Evolutionary conservation across 2,329 filamentous ascomycete species (phyloP), one percentile per base, ranked within the genome.

Genomic region (Boeremia exigua): DNA sequence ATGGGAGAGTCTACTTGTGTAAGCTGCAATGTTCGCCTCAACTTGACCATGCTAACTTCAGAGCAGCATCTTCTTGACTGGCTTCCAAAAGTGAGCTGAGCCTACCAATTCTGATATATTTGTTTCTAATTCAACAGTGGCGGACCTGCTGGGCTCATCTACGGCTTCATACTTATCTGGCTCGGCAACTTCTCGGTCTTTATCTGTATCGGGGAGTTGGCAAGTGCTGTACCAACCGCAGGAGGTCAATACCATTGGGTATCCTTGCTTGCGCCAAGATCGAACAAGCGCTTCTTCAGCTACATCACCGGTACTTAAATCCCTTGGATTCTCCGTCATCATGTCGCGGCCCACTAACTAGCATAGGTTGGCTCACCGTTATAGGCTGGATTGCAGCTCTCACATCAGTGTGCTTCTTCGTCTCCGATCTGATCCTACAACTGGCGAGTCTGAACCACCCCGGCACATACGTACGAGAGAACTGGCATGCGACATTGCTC

Each of bases 401-500:
- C 57, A 79, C 76, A 9, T 65, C 71, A 3, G 68, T 69, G 10
- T 71, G 66, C 57, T 77, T 71, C 56, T 72, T 76, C 32, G 68
- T 72, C 15, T 67, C 71, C 17, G 71, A 75, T 25, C 47, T 75
- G 11, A 66, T 71, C 9, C 56, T 75, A n/a, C 64, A 69, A 27
- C 59, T 76, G 2, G 65, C 74, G 14, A 66, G 58, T 23, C 63
- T 82, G n/a, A 80, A 77, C 36, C 75, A 74, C 27, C 54, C 78
- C 12, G 51, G 38, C 2, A 58, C 60, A 2, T 81, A 81, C 56
- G 45, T 63, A 2, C 58, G 70, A 10, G 60, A 79, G 53, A 66
- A 73, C 12, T 84, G 81, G 81, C 82, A 85, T 43, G 78, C 75
- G 0, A 84, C 82, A 0, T 71, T 84, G 0, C 66, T 84, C 1